These are phyloP conservation scores for Coemansia sp. DNA, from an alignment of 371 early-diverging fungal genomes.

Conservation along the genomic window DNA sequence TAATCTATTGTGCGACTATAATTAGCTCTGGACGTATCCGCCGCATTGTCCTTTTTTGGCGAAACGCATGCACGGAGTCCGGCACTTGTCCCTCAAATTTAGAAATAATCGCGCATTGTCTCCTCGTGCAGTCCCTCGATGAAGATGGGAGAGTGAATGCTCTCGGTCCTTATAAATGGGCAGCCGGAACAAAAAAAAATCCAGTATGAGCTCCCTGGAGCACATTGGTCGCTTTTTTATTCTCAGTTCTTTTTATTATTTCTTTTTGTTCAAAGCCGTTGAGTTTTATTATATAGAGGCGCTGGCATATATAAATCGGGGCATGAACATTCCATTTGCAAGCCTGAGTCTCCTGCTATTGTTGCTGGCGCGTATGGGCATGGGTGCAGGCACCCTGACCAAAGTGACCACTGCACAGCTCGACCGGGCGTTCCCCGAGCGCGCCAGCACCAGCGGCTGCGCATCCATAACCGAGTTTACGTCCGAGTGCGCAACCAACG, in stretches of 20 bases:
- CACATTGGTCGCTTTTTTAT: no score
- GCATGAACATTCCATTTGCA: slow-evolving; percentile 14
- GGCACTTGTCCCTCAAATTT: not conserved
- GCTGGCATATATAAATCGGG: no score
- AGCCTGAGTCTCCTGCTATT: not conserved
- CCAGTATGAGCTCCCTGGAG: no score
- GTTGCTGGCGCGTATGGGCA: not conserved
- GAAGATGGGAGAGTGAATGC: not conserved
- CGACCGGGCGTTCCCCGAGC: slow-evolving; percentile 12
- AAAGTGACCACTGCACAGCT: slow-evolving; percentile 13
- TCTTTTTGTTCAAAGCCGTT: not conserved
- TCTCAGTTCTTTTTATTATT: not conserved
- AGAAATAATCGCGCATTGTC: not conserved
- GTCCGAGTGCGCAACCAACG: slow-evolving; percentile 34
- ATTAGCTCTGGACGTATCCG: no score
- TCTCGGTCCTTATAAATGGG: not conserved
- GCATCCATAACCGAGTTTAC: not conserved
- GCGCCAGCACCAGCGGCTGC: slow-evolving; percentile 9
- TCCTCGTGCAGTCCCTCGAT: not conserved
- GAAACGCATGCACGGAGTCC: no score
- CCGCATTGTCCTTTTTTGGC: no score
- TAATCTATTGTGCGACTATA: not conserved
- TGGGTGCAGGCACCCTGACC: not conserved
- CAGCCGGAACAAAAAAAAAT: no score
- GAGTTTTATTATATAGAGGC: not conserved